These are phyloP conservation scores for Pestalotiopsis sp. DNA, from an alignment of 2,329 filamentous ascomycete genomes.

Conservation along the genomic window DNA sequence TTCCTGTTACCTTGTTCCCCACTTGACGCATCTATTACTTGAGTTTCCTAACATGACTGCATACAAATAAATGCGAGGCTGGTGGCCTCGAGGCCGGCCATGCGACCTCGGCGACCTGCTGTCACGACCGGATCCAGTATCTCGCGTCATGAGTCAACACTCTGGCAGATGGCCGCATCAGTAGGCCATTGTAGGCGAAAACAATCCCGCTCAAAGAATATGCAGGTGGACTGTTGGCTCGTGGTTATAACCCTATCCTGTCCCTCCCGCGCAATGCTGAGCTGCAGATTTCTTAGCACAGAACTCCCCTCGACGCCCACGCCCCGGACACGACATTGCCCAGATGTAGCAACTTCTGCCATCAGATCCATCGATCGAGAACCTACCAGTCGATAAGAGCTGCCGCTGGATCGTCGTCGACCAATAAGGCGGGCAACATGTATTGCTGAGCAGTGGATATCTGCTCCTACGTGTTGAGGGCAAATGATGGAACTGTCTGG, in stretches of 20 bases:
- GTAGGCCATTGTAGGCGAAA: neutral
- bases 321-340: neutral
- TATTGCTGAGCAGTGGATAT: neutral
- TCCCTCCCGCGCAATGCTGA: neutral
- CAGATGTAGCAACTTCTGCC: neutral
- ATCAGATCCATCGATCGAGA: neutral
- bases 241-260: neutral
- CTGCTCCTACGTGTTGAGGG: neutral
- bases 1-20: neutral
- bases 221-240: conserved; percentile 1
- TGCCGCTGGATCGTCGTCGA: neutral
- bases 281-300: neutral
- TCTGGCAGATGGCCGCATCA: neutral
- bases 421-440: neutral
- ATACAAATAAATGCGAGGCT: neutral
- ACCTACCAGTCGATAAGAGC: neutral
- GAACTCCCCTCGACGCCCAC: neutral
- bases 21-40: neutral
- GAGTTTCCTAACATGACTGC: neutral
- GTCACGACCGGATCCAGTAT: neutral
- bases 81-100: neutral
- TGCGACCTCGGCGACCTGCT: neutral
- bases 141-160: neutral
- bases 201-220: conserved; percentile 1
- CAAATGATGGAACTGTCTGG: neutral